Evolutionary conservation across 305 asterid genomes (phyloP).

Genomic region (Solanum hybrid): DNA sequence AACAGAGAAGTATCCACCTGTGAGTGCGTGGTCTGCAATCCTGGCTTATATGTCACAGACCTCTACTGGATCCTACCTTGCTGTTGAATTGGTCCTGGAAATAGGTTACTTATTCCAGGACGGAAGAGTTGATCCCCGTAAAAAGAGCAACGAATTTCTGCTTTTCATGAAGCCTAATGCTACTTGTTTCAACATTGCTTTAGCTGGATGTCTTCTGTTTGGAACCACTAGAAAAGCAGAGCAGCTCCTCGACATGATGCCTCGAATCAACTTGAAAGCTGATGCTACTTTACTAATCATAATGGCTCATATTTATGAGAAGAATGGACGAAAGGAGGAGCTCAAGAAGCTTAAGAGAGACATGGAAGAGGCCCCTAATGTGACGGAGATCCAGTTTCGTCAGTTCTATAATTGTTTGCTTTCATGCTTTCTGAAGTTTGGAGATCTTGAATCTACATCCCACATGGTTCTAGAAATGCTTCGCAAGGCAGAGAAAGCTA

Average conservation of each 20-base stretch:
- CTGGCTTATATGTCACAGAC: constrained; percentile 55
- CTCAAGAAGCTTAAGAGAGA: constrained; percentile 72
- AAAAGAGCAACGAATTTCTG: constrained; percentile 65
- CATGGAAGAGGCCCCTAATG: constrained; percentile 53
- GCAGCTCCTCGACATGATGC: constrained; percentile 88
- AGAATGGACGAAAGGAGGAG: constrained; percentile 82
- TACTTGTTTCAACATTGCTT: constrained; percentile 56
- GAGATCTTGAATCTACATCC: constrained; percentile 70
- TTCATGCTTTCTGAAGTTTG: constrained; percentile 73
- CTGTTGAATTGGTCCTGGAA: constrained; percentile 79
- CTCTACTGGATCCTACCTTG: constrained; percentile 62
- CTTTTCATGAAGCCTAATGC: constrained; percentile 79
- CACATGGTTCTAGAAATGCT: constrained; percentile 87
- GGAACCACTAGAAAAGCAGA: constrained; percentile 83
- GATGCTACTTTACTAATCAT: constrained; percentile 57
- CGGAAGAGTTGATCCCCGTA: constrained; percentile 79
- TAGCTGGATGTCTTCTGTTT: constrained; percentile 72
- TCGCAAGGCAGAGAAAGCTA: constrained; percentile 63
- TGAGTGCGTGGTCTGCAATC: constrained; percentile 75
- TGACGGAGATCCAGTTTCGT: constrained; percentile 56
- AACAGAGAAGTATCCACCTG: constrained; percentile 59
- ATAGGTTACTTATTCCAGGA: constrained; percentile 82
- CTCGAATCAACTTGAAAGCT: constrained; percentile 60
- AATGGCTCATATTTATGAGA: constrained; percentile 76
- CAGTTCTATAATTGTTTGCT: constrained; percentile 74